Conservation (phyloP, 148 eudicot species). For the Fallopia convolvulus region DNA sequence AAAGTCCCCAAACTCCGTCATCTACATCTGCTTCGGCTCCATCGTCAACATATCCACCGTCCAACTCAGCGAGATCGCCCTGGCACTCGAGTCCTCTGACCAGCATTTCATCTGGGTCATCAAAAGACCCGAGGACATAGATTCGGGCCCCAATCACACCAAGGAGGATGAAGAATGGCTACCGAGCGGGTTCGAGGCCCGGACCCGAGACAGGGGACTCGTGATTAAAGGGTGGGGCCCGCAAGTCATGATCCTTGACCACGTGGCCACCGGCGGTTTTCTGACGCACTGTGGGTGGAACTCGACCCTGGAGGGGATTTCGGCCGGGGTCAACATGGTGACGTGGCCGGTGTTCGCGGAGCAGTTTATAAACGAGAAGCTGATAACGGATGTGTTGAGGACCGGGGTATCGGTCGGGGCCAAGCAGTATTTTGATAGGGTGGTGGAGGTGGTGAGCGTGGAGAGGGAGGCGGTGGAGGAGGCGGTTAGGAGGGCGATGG, state of each 20-base stretch:
- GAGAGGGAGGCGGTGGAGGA: slow-evolving; percentile 17
- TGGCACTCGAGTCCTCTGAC: slow-evolving; percentile 15
- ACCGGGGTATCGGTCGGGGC: slow-evolving; percentile 23
- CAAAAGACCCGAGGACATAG: background rate
- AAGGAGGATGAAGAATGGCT: slow-evolving; percentile 16
- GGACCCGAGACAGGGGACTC: slow-evolving; percentile 18
- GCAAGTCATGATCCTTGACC: slow-evolving; percentile 24
- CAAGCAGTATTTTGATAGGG: background rate
- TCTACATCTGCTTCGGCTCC: slow-evolving; percentile 22
- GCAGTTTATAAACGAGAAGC: slow-evolving; percentile 31
- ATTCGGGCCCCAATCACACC: background rate
- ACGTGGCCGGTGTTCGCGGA: slow-evolving; percentile 33
- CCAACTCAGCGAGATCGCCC: slow-evolving; percentile 18
- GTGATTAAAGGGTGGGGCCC: slow-evolving; percentile 33
- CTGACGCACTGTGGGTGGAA: slow-evolving; percentile 36
- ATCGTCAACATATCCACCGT: background rate
- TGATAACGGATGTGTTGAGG: slow-evolving; percentile 23
- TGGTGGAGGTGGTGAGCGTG: slow-evolving; percentile 13
- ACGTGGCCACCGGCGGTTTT: slow-evolving; percentile 20
- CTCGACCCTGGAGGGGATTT: slow-evolving; percentile 24
- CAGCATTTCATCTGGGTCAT: slow-evolving; percentile 20
- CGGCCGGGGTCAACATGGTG: slow-evolving; percentile 27
- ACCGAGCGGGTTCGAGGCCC: slow-evolving; percentile 13
- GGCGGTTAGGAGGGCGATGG: slow-evolving; percentile 21
- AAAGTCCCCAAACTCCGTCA: slow-evolving; percentile 12